These are phyloP conservation scores for Artomyces pyxidatus DNA, from an alignment of 768 basidiomycete genomes.

Conservation along the genomic window DNA sequence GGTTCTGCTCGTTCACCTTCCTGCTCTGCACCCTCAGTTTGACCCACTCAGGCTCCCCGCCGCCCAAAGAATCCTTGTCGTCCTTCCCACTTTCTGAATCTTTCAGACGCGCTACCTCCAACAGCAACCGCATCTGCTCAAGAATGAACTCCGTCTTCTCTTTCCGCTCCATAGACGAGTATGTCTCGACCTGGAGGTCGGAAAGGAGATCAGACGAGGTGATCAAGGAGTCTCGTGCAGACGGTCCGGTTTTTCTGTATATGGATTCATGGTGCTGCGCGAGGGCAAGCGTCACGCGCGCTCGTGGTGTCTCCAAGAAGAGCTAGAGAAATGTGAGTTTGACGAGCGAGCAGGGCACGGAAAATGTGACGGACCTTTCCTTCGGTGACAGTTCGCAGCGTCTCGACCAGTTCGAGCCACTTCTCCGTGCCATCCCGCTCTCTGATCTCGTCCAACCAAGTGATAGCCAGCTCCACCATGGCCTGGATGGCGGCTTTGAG, in stretches of 20 bases:
- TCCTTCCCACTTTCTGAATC: constrained; percentile 50
- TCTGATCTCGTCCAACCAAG: constrained; percentile 74
- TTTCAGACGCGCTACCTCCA: constrained; percentile 68
- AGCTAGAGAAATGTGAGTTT: constrained; percentile 44
- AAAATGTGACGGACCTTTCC: constrained; percentile 65
- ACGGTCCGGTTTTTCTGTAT: constrained; percentile 30
- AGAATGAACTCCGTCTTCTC: constrained; percentile 98
- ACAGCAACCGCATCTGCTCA: constrained; percentile 92
- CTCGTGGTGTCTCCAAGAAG: constrained; percentile 93
- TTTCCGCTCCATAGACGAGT: constrained; percentile 94
- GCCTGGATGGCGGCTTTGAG: constrained; percentile 82
- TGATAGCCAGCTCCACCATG: constrained; percentile 84
- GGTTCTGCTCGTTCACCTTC: constrained; percentile 89
- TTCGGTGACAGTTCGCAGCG: constrained; percentile 86
- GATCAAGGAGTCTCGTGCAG: constrained; percentile 51
- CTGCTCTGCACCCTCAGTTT: constrained; percentile 87
- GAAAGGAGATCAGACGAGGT: constrained; percentile 88
- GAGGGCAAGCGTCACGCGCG: constrained; percentile 84
- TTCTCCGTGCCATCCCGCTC: constrained; percentile 55
- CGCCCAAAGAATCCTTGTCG: constrained; percentile 48
- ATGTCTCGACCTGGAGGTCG: constrained; percentile 97
- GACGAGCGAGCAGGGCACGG: not conserved
- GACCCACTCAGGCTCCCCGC: constrained; percentile 87
- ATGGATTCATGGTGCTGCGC: constrained; percentile 79
- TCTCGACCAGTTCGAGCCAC: constrained; percentile 87